Evolutionary conservation across 2,329 filamentous ascomycete species (phyloP).

Genomic region (Penicillium sp.): DNA sequence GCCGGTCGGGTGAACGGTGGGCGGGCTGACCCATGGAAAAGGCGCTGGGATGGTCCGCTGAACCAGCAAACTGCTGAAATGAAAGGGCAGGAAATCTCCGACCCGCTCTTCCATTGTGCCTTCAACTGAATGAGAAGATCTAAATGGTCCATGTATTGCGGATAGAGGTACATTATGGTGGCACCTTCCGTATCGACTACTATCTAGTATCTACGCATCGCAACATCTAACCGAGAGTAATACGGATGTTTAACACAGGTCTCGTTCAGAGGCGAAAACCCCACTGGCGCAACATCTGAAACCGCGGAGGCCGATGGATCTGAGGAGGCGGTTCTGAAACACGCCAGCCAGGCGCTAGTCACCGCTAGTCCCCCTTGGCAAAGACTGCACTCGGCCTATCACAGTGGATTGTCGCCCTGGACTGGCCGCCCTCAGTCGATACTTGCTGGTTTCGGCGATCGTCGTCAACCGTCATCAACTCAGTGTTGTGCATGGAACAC

Average conservation of each 20-base stretch:
- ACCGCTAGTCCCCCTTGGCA: slow-evolving; percentile 21
- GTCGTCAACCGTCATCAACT: background rate
- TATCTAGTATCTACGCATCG: too few species aligned
- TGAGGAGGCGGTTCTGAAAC: slow-evolving; percentile 31
- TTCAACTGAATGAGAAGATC: too few species aligned
- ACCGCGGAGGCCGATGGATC: slow-evolving; percentile 26
- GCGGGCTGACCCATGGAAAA: slow-evolving; percentile 16
- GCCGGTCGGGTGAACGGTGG: slow-evolving; percentile 22
- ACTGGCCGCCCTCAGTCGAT: slow-evolving; percentile 5
- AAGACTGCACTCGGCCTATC: slow-evolving; percentile 10
- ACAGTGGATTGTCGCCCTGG: background rate
- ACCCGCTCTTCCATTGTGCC: background rate
- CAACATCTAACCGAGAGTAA: background rate
- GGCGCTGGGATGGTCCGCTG: slow-evolving; percentile 1
- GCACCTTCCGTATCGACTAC: too few species aligned
- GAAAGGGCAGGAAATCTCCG: background rate
- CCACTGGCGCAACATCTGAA: slow-evolving; percentile 25
- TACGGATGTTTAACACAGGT: background rate
- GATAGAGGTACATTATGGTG: too few species aligned
- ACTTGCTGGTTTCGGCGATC: slow-evolving; percentile 12
- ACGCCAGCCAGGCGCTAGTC: slow-evolving; percentile 29
- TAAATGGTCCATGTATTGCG: too few species aligned
- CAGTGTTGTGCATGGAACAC: background rate
- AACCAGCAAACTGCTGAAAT: background rate
- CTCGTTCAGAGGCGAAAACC: background rate